Evolutionary conservation across 1,284 basidiomycete genomes (phyloP), one percentile per base, ranked within the genome.

Genomic region (Takashimella koratensis): DNA sequence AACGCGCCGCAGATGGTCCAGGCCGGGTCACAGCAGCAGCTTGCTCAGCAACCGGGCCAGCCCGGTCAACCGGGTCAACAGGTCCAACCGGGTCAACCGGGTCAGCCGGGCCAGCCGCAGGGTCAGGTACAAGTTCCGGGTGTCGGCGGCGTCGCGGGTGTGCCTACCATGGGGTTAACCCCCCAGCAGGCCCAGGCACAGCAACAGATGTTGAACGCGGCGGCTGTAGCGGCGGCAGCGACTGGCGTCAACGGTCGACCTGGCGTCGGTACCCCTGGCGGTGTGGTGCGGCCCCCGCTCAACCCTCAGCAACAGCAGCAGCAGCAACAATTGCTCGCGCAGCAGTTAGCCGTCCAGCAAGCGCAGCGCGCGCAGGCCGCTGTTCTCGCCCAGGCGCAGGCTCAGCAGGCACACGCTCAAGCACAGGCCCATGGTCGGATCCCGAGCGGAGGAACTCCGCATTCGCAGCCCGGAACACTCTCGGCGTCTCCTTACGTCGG

Each of bases 191-290:
- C 65, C 3, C 63, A 65, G 4, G 67, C 62, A 47, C 72, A 74
- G 50, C 69, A 71, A 55, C 70, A 73, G 51, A 46, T 74, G 2
- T 58, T 74, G 47, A 66, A 64, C 21, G 72, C 72, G 19, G 70
- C 71, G 1, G 72, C 67, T 1, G 68, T 69, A 3, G 70, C 70
- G 12, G 63, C 63, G 12, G 67, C 68, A 3, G 70, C 63, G 44
- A 66, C 65, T 42, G 65, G 52, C 5, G 45, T 53, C 21, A 57
- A 50, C 23, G 52, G 27, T 2, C 57, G 54, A 4, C 52, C 56
- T 16, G 16, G 3, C 46, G 45, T 23, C 22, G 23, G 16, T 16
- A 10, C 47, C 1, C n/a, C 46, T 12, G 49, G 20, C 13, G 51
- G 46, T 24, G 43, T 49, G 2, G 36, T 57, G 12, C 24, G 25